Percentiles rank a stretch among this genome's conserved stretches.
These are phyloP conservation scores for Diaporthe ampelina DNA, from an alignment of 2,329 filamentous ascomycete species.

Conservation along the genomic window DNA sequence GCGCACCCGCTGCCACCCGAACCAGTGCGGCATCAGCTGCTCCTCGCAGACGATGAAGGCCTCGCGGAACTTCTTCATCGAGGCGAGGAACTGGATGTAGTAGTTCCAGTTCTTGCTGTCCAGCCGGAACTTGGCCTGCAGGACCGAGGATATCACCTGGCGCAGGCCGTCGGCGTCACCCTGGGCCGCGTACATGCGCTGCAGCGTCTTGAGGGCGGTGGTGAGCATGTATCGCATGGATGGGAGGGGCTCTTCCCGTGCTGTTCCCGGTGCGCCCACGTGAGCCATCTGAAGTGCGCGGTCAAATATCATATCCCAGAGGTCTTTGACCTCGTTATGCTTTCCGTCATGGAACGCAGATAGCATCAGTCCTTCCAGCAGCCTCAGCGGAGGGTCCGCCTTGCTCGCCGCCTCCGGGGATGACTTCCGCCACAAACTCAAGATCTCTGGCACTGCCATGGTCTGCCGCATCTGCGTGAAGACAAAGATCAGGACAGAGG, in stretches of 20 bases:
- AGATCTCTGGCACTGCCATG: slow-evolving; percentile 57
- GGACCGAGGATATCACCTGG: slow-evolving; percentile 67
- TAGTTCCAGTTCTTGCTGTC: slow-evolving; percentile 86
- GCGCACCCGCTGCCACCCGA: slow-evolving; percentile 73
- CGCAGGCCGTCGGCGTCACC: slow-evolving; percentile 62
- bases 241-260: slow-evolving; percentile 55
- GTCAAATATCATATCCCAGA: slow-evolving; percentile 75
- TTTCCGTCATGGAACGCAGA: slow-evolving; percentile 71
- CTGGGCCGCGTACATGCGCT: slow-evolving; percentile 57
- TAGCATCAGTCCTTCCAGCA: slow-evolving; percentile 78
- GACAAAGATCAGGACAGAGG: slow-evolving; percentile 57
- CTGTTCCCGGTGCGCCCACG: slow-evolving; percentile 49
- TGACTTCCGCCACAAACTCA: slow-evolving; percentile 65
- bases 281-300: slow-evolving; percentile 62
- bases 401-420: slow-evolving; percentile 49
- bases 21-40: slow-evolving; percentile 83
- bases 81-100: slow-evolving; percentile 77
- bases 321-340: slow-evolving; percentile 71
- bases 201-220: slow-evolving; percentile 64
- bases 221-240: slow-evolving; percentile 67
- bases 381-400: slow-evolving; percentile 61
- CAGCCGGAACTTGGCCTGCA: slow-evolving; percentile 77
- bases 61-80: slow-evolving; percentile 69
- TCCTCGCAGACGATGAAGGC: slow-evolving; percentile 83
- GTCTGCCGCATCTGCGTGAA: slow-evolving; percentile 56